Evolutionary conservation across 1,284 basidiomycete species (phyloP).

Genomic region (Omphalotus olearius): DNA sequence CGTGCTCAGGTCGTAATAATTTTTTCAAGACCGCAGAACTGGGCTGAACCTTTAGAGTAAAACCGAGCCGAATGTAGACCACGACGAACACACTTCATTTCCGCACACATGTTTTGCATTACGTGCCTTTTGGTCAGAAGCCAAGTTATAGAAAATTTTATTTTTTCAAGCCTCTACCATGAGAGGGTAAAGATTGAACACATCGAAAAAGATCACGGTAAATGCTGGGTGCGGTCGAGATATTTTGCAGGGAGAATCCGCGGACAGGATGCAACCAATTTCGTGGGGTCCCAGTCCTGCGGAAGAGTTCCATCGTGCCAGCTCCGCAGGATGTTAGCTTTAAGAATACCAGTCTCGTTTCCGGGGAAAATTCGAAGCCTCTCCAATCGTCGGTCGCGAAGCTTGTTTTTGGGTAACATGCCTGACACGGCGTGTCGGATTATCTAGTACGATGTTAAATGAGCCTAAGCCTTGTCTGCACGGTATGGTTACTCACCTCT

Average conservation of each 20-base stretch:
- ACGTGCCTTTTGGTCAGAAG: no score
- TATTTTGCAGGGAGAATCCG: constrained; percentile 19
- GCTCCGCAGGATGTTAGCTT: constrained; percentile 64
- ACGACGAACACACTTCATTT: no score
- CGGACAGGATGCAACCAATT: constrained; percentile 19
- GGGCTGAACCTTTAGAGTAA: no score
- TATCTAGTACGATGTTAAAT: constrained; percentile 50
- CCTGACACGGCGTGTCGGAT: constrained; percentile 93
- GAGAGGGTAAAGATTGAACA: no score
- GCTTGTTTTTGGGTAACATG: constrained; percentile 95
- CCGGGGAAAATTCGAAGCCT: constrained; percentile 84
- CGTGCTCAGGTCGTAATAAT: no score
- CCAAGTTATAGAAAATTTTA: no score
- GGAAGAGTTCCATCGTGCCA: constrained; percentile 74
- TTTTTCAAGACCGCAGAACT: no score
- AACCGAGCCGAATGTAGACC: no score
- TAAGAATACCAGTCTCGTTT: constrained; percentile 64
- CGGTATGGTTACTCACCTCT: constrained; percentile 60
- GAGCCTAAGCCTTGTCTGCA: no score
- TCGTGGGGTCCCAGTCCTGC: constrained; percentile 42
- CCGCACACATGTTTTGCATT: no score
- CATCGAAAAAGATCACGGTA: background rate
- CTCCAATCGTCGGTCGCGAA: constrained; percentile 81
- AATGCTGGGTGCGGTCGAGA: constrained; percentile 6
- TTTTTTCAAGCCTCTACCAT: no score